Percentiles rank a stretch among this genome's conserved stretches.
phyloP scores from a whole-genome alignment of 73 alveolate genomes.

The Urostyla sp. region DNA sequence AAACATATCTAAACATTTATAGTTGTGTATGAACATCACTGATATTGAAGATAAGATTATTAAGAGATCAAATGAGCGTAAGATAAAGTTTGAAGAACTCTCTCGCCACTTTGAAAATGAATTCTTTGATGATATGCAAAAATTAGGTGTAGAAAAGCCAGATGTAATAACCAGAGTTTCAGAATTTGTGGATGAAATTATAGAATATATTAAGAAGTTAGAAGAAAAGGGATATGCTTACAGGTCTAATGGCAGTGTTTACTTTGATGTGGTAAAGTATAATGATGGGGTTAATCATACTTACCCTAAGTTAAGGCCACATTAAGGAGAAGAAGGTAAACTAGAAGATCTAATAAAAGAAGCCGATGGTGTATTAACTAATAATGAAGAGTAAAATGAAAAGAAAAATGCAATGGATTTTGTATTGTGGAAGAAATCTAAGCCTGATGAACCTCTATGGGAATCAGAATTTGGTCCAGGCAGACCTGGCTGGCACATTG shows the following conservation, averaged over 20 bases:
- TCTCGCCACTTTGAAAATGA: slow-evolving; percentile 91
- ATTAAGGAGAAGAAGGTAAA: slow-evolving; percentile 69
- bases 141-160: slow-evolving; percentile 95
- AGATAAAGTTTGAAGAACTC: slow-evolving; percentile 77
- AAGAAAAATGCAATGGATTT: slow-evolving; percentile 93
- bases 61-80: slow-evolving; percentile 86
- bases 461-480: slow-evolving; percentile 98
- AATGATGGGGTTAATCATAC: slow-evolving; percentile 80
- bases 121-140: slow-evolving; percentile 97
- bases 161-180: slow-evolving; percentile 98
- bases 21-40: slow-evolving; percentile 98
- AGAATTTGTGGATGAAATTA: slow-evolving; percentile 98
- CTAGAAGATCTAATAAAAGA: slow-evolving; percentile 86
- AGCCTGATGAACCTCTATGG: slow-evolving; percentile 99
- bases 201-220: slow-evolving; percentile 87
- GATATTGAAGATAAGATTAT: slow-evolving; percentile 99
- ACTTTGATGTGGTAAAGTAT: slow-evolving; percentile 91
- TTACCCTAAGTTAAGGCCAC: slow-evolving; percentile 90
- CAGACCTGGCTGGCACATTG: slow-evolving; percentile 99
- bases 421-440: slow-evolving; percentile 99
- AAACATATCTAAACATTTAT: neutral
- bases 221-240: slow-evolving; percentile 97
- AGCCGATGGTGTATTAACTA: slow-evolving; percentile 91
- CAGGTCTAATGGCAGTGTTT: slow-evolving; percentile 96
- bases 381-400: slow-evolving; percentile 82